A percentile compares a stretch with the other conserved stretches of the same genome.
phyloP scores from a whole-genome alignment of 2,329 filamentous ascomycete genomes.

The Mycosphaerelloides madeirae region DNA sequence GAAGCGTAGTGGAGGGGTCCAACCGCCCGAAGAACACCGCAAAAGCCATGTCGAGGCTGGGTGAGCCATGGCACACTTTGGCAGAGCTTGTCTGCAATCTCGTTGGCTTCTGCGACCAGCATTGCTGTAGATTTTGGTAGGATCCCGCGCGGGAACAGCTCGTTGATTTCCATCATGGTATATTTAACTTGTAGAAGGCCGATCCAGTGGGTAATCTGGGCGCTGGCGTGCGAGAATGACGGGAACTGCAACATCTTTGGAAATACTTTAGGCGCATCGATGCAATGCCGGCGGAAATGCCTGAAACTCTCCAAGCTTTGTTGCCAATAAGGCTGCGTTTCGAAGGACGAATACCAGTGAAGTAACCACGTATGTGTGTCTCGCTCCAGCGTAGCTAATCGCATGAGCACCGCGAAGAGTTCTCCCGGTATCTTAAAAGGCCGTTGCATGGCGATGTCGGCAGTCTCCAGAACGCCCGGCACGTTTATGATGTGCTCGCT shows the following conservation, averaged over 20 bases:
- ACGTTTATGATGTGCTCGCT: constrained; percentile 6
- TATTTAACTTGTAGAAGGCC: constrained; percentile 5
- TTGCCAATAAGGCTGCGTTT: constrained; percentile 5
- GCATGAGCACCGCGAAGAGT: constrained; percentile 1
- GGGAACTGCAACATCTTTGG: constrained; percentile 3
- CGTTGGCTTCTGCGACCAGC: constrained; percentile 6
- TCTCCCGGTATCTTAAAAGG: neutral
- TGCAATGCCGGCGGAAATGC: neutral
- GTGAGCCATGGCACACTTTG: constrained; percentile 5
- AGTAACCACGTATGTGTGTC: constrained; percentile 5
- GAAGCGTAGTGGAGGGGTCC: constrained; percentile 6
- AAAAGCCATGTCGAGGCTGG: constrained; percentile 7
- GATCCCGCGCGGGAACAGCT: neutral
- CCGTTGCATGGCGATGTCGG: constrained; percentile 3
- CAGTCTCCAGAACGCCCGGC: constrained; percentile 3
- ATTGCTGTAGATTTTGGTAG: constrained; percentile 5
- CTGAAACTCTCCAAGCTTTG: neutral
- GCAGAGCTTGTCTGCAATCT: constrained; percentile 6
- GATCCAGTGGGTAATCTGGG: constrained; percentile 7
- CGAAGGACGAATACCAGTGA: constrained; percentile 6
- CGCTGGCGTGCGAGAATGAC: constrained; percentile 7
- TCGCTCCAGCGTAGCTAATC: constrained; percentile 1
- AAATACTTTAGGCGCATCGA: constrained; percentile 1
- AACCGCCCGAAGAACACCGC: constrained; percentile 4
- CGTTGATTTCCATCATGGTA: constrained; percentile 5